Evolutionary conservation across 208 protist species (phyloP).

Genomic region (Acanthamoeba lenticulata): DNA sequence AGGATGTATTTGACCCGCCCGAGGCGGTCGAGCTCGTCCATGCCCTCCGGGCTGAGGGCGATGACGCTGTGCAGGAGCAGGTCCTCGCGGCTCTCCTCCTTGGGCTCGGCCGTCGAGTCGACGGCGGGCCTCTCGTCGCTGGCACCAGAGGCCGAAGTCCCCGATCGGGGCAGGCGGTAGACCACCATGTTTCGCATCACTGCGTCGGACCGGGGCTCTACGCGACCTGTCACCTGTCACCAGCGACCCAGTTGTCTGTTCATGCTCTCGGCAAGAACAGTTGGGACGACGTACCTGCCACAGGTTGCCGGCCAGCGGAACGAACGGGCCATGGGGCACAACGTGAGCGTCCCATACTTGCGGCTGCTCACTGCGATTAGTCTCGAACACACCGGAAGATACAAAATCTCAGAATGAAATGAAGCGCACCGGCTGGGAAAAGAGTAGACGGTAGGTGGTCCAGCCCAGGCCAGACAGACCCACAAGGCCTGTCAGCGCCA

Average conservation of each 20-base stretch:
- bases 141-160: too few relatives aligned
- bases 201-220: neutral
- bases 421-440: neutral
- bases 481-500: neutral
- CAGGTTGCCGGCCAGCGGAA: neutral
- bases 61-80: constrained; percentile 52
- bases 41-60: neutral
- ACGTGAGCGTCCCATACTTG: constrained; percentile 8
- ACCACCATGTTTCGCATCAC: constrained; percentile 45
- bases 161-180: neutral
- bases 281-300: neutral
- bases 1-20: constrained; percentile 27
- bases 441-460: constrained; percentile 5
- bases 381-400: neutral
- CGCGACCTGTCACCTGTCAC: neutral
- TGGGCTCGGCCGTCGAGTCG: neutral
- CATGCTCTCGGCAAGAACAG: neutral
- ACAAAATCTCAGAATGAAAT: neutral
- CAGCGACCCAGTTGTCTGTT: neutral
- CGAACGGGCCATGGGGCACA: constrained; percentile 18
- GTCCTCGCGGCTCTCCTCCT: constrained; percentile 43
- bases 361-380: neutral
- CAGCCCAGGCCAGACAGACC: neutral
- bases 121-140: neutral
- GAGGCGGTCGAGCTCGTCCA: neutral